These are phyloP conservation scores for Endogone sp. DNA, from an alignment of 192 early-diverging fungal species.

Conservation along the genomic window DNA sequence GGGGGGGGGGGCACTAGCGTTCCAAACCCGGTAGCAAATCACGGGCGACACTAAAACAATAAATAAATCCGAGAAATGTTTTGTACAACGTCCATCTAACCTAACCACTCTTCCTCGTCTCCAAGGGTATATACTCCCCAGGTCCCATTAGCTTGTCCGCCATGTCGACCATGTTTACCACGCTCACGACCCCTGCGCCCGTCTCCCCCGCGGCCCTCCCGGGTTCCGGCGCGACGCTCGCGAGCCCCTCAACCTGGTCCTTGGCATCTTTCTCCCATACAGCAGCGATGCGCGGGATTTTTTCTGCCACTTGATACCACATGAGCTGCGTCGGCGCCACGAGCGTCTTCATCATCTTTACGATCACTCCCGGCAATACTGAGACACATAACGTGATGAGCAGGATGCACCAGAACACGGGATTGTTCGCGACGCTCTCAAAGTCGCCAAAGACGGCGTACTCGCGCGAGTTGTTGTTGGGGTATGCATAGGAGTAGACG, in stretches of 20 bases:
- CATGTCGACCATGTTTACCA: neutral
- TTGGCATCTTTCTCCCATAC: constrained; percentile 9
- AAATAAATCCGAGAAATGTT: too few relatives aligned
- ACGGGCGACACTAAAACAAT: too few relatives aligned
- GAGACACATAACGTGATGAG: constrained; percentile 52
- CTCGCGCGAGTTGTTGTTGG: constrained; percentile 33
- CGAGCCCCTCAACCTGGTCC: constrained; percentile 3
- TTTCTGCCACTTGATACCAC: neutral
- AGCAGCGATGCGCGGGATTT: neutral
- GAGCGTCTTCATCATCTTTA: constrained; percentile 34
- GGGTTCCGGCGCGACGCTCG: neutral
- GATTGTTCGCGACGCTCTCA: constrained; percentile 30
- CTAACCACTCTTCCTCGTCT: too few relatives aligned
- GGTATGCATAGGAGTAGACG: constrained; percentile 56
- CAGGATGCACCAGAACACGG: constrained; percentile 55
- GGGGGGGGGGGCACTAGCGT: too few relatives aligned
- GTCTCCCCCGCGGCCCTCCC: constrained; percentile 4
- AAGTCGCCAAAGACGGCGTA: constrained; percentile 59
- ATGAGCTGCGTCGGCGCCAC: constrained; percentile 23
- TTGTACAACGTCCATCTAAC: too few relatives aligned
- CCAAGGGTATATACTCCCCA: neutral
- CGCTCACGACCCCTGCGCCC: constrained; percentile 9
- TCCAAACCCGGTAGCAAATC: too few relatives aligned
- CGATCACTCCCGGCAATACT: constrained; percentile 44
- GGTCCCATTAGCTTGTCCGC: constrained; percentile 1